Base-by-base conservation (phyloP, 177 flowering plant genomes). In the Tripterygium wilfordii region DNA sequence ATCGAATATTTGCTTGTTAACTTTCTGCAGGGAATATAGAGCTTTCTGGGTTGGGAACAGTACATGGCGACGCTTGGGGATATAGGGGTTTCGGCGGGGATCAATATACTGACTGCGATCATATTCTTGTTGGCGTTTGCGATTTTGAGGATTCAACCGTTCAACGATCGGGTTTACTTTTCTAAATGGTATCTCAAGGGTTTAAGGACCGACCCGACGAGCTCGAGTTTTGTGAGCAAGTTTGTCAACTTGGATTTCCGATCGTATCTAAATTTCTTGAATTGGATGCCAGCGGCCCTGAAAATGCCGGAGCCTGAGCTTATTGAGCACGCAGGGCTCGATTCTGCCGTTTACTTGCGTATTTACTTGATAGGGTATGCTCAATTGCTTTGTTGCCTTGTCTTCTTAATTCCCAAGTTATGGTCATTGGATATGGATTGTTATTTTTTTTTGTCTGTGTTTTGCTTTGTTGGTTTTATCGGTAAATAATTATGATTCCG, bases 161-260 rank as follows among this genome's bases (percentile, higher is more conserved):
- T 85, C 45, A 85, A 85, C 36, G 94, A 85, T 44, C 62, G 89
- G 45, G 83, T 85, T 1, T 85, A 85, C 58, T 85, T 85, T 24
- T 83, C 94, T 4, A 85, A 80, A 63, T 83, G 95, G 95, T 83
- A 85, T 46, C 57, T 80, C 6, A 83, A 70, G 66, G 85, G 88
- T 22, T 51, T 85, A 42, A 73, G 95, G 62, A 66, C 41, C 49
- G 76, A 78, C 41, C 90, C 95, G 0, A 25, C 63, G 12, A 68
- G 48, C 12, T 56, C 77, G 0, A 85, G 83, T 8, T 61, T 66
- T 54, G 75, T 77, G 7, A 35, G 60, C 47, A 78, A 61, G 44
- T 65, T 85, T 68, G 80, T 83, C 49, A 85, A 83, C 66, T 50
- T 83, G 57, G 88, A 85, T 57, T 77, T 43, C 42, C 66, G 64